Evolutionary conservation across 805 yeast species (phyloP).

Genomic region (Torulaspora gathmanii): DNA sequence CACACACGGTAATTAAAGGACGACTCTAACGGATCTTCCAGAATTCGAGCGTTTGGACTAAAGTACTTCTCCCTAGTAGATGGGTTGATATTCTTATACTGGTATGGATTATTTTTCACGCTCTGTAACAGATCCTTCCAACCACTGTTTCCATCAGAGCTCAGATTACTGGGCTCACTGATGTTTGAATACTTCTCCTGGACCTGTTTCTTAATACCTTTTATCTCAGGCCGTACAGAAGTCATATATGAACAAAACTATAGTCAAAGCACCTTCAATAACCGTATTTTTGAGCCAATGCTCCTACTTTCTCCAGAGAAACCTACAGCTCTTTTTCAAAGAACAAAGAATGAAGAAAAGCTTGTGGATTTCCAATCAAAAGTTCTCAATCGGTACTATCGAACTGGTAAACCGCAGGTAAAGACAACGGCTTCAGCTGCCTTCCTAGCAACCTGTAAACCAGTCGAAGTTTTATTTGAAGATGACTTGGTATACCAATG

Average conservation of each 20-base stretch:
- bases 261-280: not conserved
- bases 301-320: not conserved
- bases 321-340: not conserved
- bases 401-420: not conserved
- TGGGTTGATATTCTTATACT: conserved; percentile 16
- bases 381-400: not conserved
- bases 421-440: not conserved
- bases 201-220: conserved; percentile 16
- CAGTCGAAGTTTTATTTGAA: not conserved
- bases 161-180: conserved; percentile 3
- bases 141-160: conserved; percentile 10
- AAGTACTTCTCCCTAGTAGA: conserved; percentile 19
- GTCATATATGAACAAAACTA: conserved; percentile 9
- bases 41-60: conserved; percentile 22
- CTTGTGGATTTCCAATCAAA: not conserved
- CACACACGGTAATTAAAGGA: conserved; percentile 30
- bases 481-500: not conserved
- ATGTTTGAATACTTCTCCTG: conserved; percentile 12
- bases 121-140: conserved; percentile 26
- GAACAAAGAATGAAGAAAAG: not conserved
- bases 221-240: conserved; percentile 14
- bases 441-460: not conserved
- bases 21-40: conserved; percentile 22
- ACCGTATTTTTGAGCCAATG: not conserved
- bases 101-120: conserved; percentile 17